Evolutionary conservation across 1,284 basidiomycete species (phyloP), one percentile per base, ranked within the genome.

Genomic region (Uromyces viciae-fabae): DNA sequence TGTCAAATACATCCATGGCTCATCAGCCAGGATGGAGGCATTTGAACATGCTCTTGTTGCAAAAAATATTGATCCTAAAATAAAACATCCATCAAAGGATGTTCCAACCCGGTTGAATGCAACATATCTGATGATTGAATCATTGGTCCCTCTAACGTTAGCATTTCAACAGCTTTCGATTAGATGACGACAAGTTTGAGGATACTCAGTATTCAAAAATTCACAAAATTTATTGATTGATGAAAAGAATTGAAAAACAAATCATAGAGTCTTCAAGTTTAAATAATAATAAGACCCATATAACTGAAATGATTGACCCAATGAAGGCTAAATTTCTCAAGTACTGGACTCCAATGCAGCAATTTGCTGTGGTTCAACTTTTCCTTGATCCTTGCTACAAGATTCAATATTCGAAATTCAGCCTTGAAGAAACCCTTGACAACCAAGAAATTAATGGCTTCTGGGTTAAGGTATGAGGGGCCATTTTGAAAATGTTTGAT

Each of bases 21-120:
- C 58, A 25, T 60, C 58, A 15, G 5, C 25, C 9, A 25, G 58
- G 14, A 60, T 60, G 58, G 58, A 60, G 14, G 58, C 58, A 15
- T 60, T 60, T 31, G 25, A 60, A 5, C 31, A 60, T 15, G 58
- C 58, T 9, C 58, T 60, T 19, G 54, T 5, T 7, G 28, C 8
- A 5, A 28, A n/a, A 8, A 22, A 56, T 7, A 56, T 9, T 7
- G 54, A 56, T 28, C 7, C 28, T n/a, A 22, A 7, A n/a, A 56
- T 56, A 28, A 56, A 56, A 22, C 54, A 56, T 56, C 54, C 54
- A n/a, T 56, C 54, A 9, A 60, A 60, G 58, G 58, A 60, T 60
- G 58, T n/a, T n/a, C n/a, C n/a, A n/a, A n/a, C n/a, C n/a, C n/a
- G n/a, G n/a, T n/a, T n/a, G 58, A 60, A 60, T 33, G 5, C 58